phyloP scores from a whole-genome alignment of 2,329 filamentous ascomycete species.

The Fusarium secorum region DNA sequence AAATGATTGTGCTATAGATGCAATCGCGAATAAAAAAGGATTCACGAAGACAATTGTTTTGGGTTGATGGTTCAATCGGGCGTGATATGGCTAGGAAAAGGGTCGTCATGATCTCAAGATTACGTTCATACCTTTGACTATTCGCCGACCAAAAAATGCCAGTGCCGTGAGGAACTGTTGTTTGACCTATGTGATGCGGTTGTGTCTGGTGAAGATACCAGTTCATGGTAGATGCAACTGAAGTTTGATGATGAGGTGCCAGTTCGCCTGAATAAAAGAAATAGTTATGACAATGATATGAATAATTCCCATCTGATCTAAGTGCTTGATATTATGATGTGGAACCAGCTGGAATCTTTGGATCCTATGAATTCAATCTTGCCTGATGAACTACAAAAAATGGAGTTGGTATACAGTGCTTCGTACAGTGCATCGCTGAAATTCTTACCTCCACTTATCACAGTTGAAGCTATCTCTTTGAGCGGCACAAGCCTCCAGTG shows the following conservation, averaged over 20 bases:
- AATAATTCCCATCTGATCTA: neutral
- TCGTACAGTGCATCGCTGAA: conserved; percentile 24
- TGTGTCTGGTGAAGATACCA: conserved; percentile 3
- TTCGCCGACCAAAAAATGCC: conserved; percentile 37
- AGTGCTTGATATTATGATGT: neutral
- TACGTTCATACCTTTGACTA: conserved; percentile 43
- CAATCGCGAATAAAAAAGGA: conserved; percentile 55
- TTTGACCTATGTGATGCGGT: neutral
- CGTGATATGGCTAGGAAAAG: conserved; percentile 43
- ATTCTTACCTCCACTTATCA: conserved; percentile 32
- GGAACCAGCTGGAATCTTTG: neutral
- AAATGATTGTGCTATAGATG: conserved; percentile 57
- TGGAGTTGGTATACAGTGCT: conserved; percentile 23
- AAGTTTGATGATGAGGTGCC: neutral
- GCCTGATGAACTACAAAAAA: neutral
- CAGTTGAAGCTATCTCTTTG: conserved; percentile 32
- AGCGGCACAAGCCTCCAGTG: no score
- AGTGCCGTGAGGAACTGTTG: conserved; percentile 32
- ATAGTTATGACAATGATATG: conserved; percentile 5
- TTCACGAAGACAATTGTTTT: conserved; percentile 51
- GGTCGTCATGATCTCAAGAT: conserved; percentile 43
- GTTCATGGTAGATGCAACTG: neutral
- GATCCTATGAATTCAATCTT: neutral
- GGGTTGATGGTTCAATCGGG: conserved; percentile 43
- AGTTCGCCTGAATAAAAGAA: neutral